Percentiles rank a stretch among this genome's conserved stretches.
Evolutionary conservation across 2,329 filamentous ascomycete species (phyloP).

Genomic region (Hypoxylon sp.): DNA sequence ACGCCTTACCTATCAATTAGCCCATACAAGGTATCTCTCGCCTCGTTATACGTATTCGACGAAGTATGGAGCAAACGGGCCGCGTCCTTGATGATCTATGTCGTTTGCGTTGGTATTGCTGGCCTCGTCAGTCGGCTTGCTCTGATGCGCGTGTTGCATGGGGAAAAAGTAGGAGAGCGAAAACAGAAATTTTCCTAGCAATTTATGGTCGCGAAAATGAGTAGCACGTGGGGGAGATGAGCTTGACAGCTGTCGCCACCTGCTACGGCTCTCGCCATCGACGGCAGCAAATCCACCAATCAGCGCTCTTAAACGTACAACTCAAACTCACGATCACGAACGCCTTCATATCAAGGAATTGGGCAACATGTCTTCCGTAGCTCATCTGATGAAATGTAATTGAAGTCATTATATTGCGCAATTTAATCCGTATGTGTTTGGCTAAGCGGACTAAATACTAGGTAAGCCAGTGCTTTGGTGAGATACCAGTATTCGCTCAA

Average conservation of each 20-base stretch:
- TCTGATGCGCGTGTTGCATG: neutral
- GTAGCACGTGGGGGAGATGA: neutral
- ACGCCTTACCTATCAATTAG: neutral
- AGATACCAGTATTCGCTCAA: too few relatives aligned
- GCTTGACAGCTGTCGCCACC: neutral
- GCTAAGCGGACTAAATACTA: too few relatives aligned
- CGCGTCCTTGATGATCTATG: neutral
- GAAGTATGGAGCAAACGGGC: neutral
- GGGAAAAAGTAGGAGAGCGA: neutral
- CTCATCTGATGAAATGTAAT: too few relatives aligned
- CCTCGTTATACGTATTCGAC: neutral
- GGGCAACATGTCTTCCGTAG: neutral
- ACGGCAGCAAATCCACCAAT: too few relatives aligned
- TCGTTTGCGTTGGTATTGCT: neutral
- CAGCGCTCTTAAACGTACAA: too few relatives aligned
- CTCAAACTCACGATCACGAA: too few relatives aligned
- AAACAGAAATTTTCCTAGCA: neutral
- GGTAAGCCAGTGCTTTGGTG: too few relatives aligned
- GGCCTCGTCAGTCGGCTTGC: neutral
- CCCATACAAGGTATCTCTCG: neutral
- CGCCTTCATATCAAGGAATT: neutral
- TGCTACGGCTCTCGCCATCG: neutral
- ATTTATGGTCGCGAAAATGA: neutral
- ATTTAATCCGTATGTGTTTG: too few relatives aligned
- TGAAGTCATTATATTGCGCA: too few relatives aligned